phyloP scores from a whole-genome alignment of 2,329 filamentous ascomycete species.

The Nemania serpens region DNA sequence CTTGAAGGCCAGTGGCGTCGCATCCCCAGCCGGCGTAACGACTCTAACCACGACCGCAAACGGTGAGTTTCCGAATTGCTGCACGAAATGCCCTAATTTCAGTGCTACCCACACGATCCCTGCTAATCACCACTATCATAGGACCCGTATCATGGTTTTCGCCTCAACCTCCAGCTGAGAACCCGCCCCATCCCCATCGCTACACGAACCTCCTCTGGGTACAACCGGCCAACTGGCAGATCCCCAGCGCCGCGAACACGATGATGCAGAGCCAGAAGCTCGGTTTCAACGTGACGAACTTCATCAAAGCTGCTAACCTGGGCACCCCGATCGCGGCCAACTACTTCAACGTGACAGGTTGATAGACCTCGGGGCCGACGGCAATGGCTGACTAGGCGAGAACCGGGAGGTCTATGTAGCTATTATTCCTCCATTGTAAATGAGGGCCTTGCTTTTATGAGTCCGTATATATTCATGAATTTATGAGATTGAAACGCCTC shows the following conservation, averaged over 20 bases:
- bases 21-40: conserved; percentile 31
- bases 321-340: conserved; percentile 39
- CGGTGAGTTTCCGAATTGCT: neutral
- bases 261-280: conserved; percentile 41
- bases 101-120: neutral
- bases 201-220: conserved; percentile 47
- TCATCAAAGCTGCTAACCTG: conserved; percentile 40
- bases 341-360: conserved; percentile 44
- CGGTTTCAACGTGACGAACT: conserved; percentile 41
- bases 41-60: conserved; percentile 29
- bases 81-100: neutral
- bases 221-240: conserved; percentile 42
- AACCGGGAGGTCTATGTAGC: neutral
- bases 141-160: conserved; percentile 38
- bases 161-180: conserved; percentile 43
- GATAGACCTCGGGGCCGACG: no score
- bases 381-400: neutral
- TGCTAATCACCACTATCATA: conserved; percentile 18
- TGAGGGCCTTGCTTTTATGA: neutral
- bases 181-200: conserved; percentile 44
- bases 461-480: neutral
- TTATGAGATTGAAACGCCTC: neutral
- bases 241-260: conserved; percentile 39
- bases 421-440: neutral
- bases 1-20: conserved; percentile 35